A percentile compares a stretch with the other conserved stretches of the same genome.
Evolutionary conservation across 2,329 filamentous ascomycete genomes (phyloP).

Genomic region (Cadophora malorum): DNA sequence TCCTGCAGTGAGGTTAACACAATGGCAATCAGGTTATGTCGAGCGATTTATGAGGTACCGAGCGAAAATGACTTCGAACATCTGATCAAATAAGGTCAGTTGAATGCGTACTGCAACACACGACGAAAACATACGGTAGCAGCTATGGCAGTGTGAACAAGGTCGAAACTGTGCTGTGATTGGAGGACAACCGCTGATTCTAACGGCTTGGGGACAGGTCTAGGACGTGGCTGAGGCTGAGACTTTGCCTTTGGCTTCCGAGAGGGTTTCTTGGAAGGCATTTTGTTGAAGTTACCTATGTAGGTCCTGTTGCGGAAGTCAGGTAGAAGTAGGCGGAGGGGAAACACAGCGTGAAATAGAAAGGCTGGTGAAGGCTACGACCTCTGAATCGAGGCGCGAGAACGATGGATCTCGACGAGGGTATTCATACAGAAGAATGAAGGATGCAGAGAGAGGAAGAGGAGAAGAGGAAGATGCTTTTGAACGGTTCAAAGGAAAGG

Average conservation of each 20-base stretch:
- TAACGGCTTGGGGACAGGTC: background rate
- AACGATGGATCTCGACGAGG: too few species aligned
- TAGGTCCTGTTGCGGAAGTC: background rate
- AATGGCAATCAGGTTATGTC: background rate
- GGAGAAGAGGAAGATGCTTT: background rate
- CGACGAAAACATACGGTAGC: background rate
- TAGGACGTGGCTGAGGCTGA: background rate
- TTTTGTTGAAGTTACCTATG: background rate
- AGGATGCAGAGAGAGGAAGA: background rate
- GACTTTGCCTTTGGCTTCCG: background rate
- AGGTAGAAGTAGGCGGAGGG: background rate
- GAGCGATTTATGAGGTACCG: background rate
- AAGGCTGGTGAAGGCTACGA: background rate
- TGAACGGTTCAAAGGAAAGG: background rate
- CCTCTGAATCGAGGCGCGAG: background rate
- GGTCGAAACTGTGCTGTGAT: conserved; percentile 1
- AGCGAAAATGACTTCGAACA: conserved; percentile 6
- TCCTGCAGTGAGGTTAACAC: background rate
- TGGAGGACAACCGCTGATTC: background rate
- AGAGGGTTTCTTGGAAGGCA: background rate
- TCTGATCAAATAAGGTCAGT: background rate
- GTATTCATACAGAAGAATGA: background rate
- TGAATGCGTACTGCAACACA: background rate
- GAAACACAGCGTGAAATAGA: too few species aligned
- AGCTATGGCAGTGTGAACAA: conserved; percentile 9